Conservation (phyloP, 345 rosid genomes). For the Laguncularia racemosa region DNA sequence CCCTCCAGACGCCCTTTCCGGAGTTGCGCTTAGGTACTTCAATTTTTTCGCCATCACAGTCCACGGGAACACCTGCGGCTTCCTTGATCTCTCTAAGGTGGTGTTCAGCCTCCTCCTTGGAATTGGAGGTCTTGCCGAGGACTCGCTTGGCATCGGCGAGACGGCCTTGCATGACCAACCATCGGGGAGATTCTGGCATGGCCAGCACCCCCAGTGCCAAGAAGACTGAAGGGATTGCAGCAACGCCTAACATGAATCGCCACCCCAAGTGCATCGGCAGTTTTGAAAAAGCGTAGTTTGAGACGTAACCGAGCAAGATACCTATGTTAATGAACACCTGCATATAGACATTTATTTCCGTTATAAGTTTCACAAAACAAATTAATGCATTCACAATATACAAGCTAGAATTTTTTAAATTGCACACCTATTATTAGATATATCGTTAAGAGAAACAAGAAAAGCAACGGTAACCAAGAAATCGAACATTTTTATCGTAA, state of each 20-base stretch:
- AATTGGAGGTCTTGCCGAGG: constrained; percentile 72
- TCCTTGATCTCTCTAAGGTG: constrained; percentile 73
- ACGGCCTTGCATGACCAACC: constrained; percentile 95
- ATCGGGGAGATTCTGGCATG: constrained; percentile 98
- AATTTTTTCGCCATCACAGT: constrained; percentile 73
- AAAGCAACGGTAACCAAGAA: too few relatives aligned
- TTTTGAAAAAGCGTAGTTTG: constrained; percentile 72
- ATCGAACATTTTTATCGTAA: too few relatives aligned
- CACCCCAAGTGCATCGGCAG: constrained; percentile 52
- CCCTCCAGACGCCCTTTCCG: constrained; percentile 71
- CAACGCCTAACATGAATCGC: constrained; percentile 88
- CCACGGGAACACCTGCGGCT: constrained; percentile 72
- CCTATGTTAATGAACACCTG: constrained; percentile 85
- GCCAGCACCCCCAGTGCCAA: constrained; percentile 45
- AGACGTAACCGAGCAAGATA: constrained; percentile 66
- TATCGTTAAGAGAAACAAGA: too few relatives aligned
- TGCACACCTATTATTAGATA: too few relatives aligned
- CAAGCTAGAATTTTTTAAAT: too few relatives aligned
- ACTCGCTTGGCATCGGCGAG: constrained; percentile 73
- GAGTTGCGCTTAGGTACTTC: constrained; percentile 26
- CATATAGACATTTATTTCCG: neutral
- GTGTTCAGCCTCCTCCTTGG: constrained; percentile 44
- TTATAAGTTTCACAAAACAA: neutral
- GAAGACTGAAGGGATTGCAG: constrained; percentile 61
- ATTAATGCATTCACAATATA: neutral